Base-by-base conservation (phyloP, 306 rosid genomes). In the Gleditsia sinensis region DNA sequence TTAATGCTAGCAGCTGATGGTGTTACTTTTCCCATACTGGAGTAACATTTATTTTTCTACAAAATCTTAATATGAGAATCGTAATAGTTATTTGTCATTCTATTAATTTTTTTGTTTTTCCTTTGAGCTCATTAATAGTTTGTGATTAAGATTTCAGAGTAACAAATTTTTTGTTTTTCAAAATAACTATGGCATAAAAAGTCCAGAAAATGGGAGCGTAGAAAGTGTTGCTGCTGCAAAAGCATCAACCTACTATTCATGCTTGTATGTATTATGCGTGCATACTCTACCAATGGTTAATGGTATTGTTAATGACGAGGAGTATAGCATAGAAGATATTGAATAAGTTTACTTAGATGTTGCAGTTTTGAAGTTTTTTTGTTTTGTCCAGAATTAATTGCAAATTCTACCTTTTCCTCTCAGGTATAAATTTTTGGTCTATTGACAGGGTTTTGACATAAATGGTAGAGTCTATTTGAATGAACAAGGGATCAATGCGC, bases 401-500 rank as follows among this genome's bases (percentile, higher is more conserved):
- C 9, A 39, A 60, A 19, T 60, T 46, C 50, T 13, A 25, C 30
- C 50, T 60, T 68, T 48, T 81, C 72, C 62, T 67, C 59, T 66
- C 55, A 23, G 71, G 43, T 54, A 32, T 78, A 69, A 14, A 72
- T 19, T 24, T 55, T 75, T 46, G 30, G 40, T 76, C 23, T 82
- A 11, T 72, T 82, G 51, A 39, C 82, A 91, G 91, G 93, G 86
- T 50, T 79, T 87, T 17, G 88, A 91, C 67, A 89, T 90, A 71
- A 79, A 81, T 28, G 98, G 98, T 16, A 85, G 97, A 76, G 46
- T 94, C 51, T 94, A 91, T 84, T 51, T 94, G 64, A 94, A 88
- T 75, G 90, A 88, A 64, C 96, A 90, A 66, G 98, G 98, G 59
- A 90, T 94, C 46, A 94, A 94, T 79, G 97, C 97, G 9, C 98